Base-by-base conservation (phyloP, 805 yeast species). In the Wickerhamiella cacticola region DNA sequence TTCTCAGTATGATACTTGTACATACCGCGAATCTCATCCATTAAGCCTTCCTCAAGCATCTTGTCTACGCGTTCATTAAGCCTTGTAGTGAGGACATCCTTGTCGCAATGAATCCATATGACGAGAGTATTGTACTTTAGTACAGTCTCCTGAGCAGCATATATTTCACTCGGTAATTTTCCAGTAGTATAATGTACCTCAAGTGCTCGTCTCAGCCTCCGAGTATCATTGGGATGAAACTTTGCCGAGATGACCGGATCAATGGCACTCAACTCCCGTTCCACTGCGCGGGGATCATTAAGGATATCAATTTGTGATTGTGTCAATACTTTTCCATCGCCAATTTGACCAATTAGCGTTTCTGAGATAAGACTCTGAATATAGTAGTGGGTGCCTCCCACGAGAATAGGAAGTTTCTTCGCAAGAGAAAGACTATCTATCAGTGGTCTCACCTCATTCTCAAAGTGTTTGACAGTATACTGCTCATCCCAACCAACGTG, bases 301-400 rank as follows among this genome's bases (percentile, higher is more conserved):
- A 86, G 66, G 2, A 82, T 60, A 0, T 53, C 58, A 38, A 26
- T 24, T 56, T 75, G 69, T 10, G 63, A 63, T n/a, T 52, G 38
- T 9, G 69, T 60, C 45, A 63, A 42, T 18, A 25, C 12, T 7
- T 45, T 24, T 8, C 7, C n/a, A n/a, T 55, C 53, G 5, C 51
- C 50, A 0, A 55, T 15, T 18, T 46, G 45, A 19, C 49, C 72
- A 5, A 82, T 71, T 0, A 83, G 79, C 50, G 76, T 78, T 57
- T 86, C 84, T 60, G 88, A 84, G 7, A 85, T 60, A 6, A 89
- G 61, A 7, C 83, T 77, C 63, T 84, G 96, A 31, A 86, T 67
- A 60, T 92, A 92, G 62, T 92, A 92, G 59, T 88, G 96, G 0
- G 98, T 92, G 0, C 98, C 98, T 4, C 98, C 98, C 1, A 92